Evolutionary conservation across 176 grass and related monocot species (phyloP), one percentile per base, ranked within the genome.

Genomic region (Chrysopogon serrulatus): DNA sequence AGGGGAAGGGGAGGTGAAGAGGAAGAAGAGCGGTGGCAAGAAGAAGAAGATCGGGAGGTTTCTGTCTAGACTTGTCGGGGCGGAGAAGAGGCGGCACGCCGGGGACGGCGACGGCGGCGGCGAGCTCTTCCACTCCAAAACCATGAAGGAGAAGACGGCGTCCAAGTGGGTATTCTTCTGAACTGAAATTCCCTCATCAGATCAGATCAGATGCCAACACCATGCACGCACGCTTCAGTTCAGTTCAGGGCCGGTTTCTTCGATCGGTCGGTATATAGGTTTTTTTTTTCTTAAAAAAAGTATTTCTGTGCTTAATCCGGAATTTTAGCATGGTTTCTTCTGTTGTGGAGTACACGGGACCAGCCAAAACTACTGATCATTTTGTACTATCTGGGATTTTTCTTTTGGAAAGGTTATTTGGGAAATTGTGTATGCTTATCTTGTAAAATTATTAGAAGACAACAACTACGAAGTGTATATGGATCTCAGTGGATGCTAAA

Each of bases 1-100:
- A 85, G 83, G 68, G 81, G 86, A 18, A 88, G 76, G 64, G 12
- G 86, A 91, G 80, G 85, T 41, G 76, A 94, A 90, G 75, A 90
- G 82, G 90, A 97, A 92, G 61, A 94, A 88, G 87, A 82, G 56
- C 32, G 88, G n/a, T n/a, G n/a, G 92, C 53, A 94, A 88, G 89
- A 94, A 84, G 56, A 94, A 92, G 82, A 97, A 90, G 87, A 87
- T 85, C 8, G 95, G 89, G 74, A 83, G 92, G 83, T 97, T 97
- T 45, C 30, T 92, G 41, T 97, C 95, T 17, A 92, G 91, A 79
- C 81, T 97, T 30, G 76, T 92, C 80, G 95, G 95, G 4, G 62
- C 78, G 1, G 85, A 92, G 30, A 92, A 65, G 86, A 76, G 88
- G 43, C 87, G 86, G 47, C 75, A 84, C 24, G 4, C 85, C 12